Conservation (phyloP, 257 asterid genomes). For the Solanum sitiens region DNA sequence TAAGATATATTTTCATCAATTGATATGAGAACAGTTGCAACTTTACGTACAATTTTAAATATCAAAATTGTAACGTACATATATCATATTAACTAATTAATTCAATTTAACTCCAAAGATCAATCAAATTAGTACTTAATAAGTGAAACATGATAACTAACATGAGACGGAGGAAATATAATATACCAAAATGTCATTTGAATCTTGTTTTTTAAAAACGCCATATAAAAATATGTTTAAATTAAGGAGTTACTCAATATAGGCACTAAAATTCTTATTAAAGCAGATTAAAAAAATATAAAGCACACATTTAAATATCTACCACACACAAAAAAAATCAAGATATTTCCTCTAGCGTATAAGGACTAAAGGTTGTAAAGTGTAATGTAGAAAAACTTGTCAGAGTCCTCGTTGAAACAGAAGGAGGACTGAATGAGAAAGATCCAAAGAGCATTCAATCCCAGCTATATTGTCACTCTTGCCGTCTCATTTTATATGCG, state of each 20-base stretch:
- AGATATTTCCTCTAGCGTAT: background rate
- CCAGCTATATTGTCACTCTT: too few relatives aligned
- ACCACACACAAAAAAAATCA: background rate
- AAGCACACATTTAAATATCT: background rate
- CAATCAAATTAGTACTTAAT: background rate
- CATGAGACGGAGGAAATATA: background rate
- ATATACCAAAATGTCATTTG: background rate
- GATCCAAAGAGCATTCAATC: too few relatives aligned
- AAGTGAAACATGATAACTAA: background rate
- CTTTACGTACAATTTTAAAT: too few relatives aligned
- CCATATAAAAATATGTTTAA: background rate
- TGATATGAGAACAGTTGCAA: background rate
- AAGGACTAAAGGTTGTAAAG: background rate
- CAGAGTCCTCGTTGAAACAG: background rate
- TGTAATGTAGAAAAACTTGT: background rate
- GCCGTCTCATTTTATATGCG: too few relatives aligned
- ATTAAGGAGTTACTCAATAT: background rate
- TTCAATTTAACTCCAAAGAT: background rate
- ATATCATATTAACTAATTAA: background rate
- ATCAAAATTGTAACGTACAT: too few relatives aligned
- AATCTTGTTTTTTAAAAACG: background rate
- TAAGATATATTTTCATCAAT: background rate
- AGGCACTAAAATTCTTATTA: background rate
- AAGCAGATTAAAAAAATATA: background rate
- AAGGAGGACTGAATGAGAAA: background rate